Evolutionary conservation across 2,329 filamentous ascomycete species (phyloP).

Genomic region (Septoria petroselini): DNA sequence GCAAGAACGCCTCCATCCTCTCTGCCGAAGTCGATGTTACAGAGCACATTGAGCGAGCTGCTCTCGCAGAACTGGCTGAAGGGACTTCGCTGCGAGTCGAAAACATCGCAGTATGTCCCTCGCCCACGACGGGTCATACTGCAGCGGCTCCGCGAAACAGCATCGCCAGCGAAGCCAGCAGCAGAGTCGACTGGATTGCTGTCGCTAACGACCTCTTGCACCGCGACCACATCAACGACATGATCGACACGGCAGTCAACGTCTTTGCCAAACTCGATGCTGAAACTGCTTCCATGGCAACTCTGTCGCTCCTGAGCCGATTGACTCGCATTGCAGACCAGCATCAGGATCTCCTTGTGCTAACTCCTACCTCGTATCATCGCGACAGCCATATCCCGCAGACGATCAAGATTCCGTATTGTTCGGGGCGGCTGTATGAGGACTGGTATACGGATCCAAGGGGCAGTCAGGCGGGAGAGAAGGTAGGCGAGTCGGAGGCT

Average conservation of each 20-base stretch:
- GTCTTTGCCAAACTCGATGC: conserved; percentile 18
- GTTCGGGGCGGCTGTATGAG: conserved; percentile 26
- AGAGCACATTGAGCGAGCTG: conserved; percentile 26
- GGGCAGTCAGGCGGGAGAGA: conserved; percentile 7
- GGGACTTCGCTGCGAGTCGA: conserved; percentile 13
- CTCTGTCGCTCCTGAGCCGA: conserved; percentile 28
- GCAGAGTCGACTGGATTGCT: conserved; percentile 31
- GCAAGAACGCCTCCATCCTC: conserved; percentile 28
- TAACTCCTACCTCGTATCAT: conserved; percentile 27
- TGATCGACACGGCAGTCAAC: conserved; percentile 16
- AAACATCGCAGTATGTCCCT: conserved; percentile 25
- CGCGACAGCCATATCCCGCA: conserved; percentile 20
- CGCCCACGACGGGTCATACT: conserved; percentile 11
- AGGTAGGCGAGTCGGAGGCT: conserved; percentile 8
- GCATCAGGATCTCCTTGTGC: conserved; percentile 31
- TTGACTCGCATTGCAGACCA: conserved; percentile 28
- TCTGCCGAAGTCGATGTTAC: conserved; percentile 34
- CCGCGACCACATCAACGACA: neutral
- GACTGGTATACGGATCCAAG: conserved; percentile 24
- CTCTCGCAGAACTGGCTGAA: conserved; percentile 30
- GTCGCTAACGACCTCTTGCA: conserved; percentile 29
- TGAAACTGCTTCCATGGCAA: conserved; percentile 26
- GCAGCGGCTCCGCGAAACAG: too few relatives aligned
- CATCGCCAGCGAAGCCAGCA: neutral
- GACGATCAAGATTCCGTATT: conserved; percentile 26